Conservation (phyloP, 495 filamentous ascomycete species). For the Acidomyces sp. region DNA sequence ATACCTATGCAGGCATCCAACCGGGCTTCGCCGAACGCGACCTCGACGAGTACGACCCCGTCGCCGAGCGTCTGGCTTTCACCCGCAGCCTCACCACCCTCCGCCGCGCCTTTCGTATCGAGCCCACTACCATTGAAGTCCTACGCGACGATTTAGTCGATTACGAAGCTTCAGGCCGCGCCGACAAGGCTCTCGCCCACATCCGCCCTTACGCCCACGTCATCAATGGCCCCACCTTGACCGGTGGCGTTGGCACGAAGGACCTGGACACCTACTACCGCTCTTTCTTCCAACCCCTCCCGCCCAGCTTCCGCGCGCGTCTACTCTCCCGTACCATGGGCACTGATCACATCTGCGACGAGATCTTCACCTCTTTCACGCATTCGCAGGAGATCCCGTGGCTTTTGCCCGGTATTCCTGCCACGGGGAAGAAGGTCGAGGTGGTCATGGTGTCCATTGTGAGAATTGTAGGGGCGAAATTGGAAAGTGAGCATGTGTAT, state of each 20-base stretch:
- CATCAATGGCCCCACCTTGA: conserved; percentile 46
- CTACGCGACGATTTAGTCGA: conserved; percentile 48
- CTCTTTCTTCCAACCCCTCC: conserved; percentile 61
- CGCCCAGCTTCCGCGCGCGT: conserved; percentile 52
- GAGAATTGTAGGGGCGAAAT: conserved; percentile 54
- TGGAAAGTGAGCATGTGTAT: conserved; percentile 73
- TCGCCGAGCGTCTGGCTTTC: conserved; percentile 38
- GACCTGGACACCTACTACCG: conserved; percentile 61
- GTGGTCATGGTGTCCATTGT: conserved; percentile 65
- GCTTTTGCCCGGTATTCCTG: conserved; percentile 66
- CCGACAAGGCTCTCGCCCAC: conserved; percentile 48
- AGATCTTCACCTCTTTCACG: conserved; percentile 48
- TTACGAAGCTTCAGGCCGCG: conserved; percentile 32
- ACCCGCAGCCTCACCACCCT: conserved; percentile 34
- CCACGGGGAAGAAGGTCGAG: conserved; percentile 54
- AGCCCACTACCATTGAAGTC: conserved; percentile 46
- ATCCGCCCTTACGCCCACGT: conserved; percentile 33
- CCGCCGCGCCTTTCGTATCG: conserved; percentile 43
- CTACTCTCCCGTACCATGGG: conserved; percentile 59
- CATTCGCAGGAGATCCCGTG: conserved; percentile 63
- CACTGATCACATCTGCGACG: conserved; percentile 48
- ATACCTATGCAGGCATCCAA: conserved; percentile 27
- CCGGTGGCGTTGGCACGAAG: conserved; percentile 58
- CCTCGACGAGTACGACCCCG: conserved; percentile 37
- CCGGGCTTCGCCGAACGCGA: conserved; percentile 41